These are phyloP conservation scores for Gryganskiella cystojenkinii DNA, from an alignment of 192 early-diverging fungal genomes.

Conservation along the genomic window DNA sequence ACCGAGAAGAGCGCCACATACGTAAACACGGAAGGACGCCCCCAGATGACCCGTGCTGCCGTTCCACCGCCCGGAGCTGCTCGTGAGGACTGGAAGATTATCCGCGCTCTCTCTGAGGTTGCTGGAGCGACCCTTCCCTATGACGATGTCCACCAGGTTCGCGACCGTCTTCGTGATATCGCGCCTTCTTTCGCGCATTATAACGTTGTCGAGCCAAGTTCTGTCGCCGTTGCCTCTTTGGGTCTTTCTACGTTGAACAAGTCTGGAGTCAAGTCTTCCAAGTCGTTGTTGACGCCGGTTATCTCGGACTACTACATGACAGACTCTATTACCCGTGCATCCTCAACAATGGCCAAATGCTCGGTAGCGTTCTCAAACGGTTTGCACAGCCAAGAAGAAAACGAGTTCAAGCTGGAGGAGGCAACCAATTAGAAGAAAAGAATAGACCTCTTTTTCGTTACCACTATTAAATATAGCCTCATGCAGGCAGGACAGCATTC, in stretches of 20 bases:
- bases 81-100: conserved; percentile 99
- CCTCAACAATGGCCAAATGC: conserved; percentile 97
- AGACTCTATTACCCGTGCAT: conserved; percentile 91
- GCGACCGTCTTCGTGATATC: conserved; percentile 89
- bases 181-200: conserved; percentile 86
- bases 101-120: conserved; percentile 96
- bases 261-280: conserved; percentile 35
- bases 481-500: too few relatives aligned
- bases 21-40: conserved; percentile 97
- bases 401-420: conserved; percentile 51
- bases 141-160: conserved; percentile 84
- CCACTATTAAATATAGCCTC: too few relatives aligned
- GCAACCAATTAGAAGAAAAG: too few relatives aligned
- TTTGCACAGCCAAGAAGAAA: conserved; percentile 32
- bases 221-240: conserved; percentile 62
- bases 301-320: conserved; percentile 96
- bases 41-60: conserved; percentile 93
- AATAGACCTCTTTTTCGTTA: too few relatives aligned
- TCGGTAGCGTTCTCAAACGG: conserved; percentile 66
- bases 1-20: conserved; percentile 97
- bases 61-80: conserved; percentile 89
- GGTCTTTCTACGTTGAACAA: conserved; percentile 70
- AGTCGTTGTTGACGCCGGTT: conserved; percentile 65
- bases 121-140: conserved; percentile 89
- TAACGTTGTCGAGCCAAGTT: conserved; percentile 71